Evolutionary conservation across 2,329 filamentous ascomycete species (phyloP).

Genomic region (Hymenoscyphus repandus): DNA sequence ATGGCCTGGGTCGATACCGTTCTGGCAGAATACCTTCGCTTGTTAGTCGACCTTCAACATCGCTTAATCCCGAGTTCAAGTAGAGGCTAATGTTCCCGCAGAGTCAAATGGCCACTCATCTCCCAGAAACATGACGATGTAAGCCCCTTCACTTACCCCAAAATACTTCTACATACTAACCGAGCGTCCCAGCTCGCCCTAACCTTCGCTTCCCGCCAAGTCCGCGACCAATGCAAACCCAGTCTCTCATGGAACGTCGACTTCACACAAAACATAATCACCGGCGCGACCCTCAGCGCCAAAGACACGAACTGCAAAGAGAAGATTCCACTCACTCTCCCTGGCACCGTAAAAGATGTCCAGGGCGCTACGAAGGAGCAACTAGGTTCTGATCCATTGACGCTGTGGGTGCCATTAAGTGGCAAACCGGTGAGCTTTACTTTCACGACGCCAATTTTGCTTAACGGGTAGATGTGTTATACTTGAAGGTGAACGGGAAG

Average conservation of each 20-base stretch:
- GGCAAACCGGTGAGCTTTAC: slow-evolving; percentile 41
- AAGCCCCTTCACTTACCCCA: slow-evolving; percentile 35
- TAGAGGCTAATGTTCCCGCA: background rate
- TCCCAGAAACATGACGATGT: slow-evolving; percentile 52
- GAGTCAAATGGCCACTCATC: slow-evolving; percentile 44
- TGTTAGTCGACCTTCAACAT: background rate
- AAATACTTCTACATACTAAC: slow-evolving; percentile 27
- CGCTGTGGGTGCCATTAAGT: slow-evolving; percentile 43
- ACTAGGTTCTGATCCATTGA: slow-evolving; percentile 48
- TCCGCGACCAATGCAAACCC: slow-evolving; percentile 19
- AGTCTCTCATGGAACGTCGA: slow-evolving; percentile 15
- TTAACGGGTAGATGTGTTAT: background rate
- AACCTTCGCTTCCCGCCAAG: slow-evolving; percentile 45
- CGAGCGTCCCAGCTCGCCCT: slow-evolving; percentile 7
- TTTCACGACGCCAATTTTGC: slow-evolving; percentile 12
- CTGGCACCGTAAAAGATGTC: slow-evolving; percentile 26
- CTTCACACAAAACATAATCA: slow-evolving; percentile 16
- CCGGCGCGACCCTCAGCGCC: slow-evolving; percentile 37
- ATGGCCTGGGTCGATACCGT: slow-evolving; percentile 21
- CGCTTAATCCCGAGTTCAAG: background rate
- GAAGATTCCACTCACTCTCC: slow-evolving; percentile 30
- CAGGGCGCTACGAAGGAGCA: slow-evolving; percentile 33
- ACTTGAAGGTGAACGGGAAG: too few species aligned
- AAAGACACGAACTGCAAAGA: slow-evolving; percentile 14
- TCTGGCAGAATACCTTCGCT: slow-evolving; percentile 12